Evolutionary conservation across 257 asterid species (phyloP).

Genomic region (Salvia hispanica): DNA sequence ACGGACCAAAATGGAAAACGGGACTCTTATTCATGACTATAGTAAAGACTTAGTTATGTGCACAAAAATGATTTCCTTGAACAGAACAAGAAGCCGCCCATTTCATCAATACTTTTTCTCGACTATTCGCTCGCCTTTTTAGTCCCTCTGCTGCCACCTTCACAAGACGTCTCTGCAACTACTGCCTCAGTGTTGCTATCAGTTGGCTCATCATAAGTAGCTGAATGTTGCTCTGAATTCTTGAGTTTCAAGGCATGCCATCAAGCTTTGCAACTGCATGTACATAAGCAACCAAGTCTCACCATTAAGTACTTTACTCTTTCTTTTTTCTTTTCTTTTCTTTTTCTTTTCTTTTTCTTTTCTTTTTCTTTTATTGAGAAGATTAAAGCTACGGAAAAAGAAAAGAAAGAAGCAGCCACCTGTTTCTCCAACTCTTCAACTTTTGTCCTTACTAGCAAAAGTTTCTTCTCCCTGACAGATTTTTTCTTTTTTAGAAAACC

Average conservation of each 20-base stretch:
- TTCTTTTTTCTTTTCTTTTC: too few relatives aligned
- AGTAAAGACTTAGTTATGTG: neutral
- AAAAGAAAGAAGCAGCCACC: too few relatives aligned
- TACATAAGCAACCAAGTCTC: conserved; percentile 4
- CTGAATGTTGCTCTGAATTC: conserved; percentile 38
- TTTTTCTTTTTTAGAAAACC: neutral
- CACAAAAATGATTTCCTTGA: neutral
- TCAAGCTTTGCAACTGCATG: conserved; percentile 59
- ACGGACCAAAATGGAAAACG: too few relatives aligned
- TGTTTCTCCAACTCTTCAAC: conserved; percentile 76
- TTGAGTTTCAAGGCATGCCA: conserved; percentile 57
- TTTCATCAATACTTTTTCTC: conserved; percentile 34
- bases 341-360: too few relatives aligned
- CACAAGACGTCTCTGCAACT: conserved; percentile 37
- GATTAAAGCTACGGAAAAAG: neutral
- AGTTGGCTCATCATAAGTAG: conserved; percentile 34
- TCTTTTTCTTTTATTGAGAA: neutral
- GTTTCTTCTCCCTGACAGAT: conserved; percentile 53
- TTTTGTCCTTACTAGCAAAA: conserved; percentile 51
- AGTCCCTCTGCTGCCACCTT: conserved; percentile 32
- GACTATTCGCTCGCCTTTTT: conserved; percentile 25
- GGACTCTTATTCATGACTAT: too few relatives aligned
- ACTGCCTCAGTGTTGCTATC: conserved; percentile 23
- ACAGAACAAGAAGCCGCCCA: too few relatives aligned
- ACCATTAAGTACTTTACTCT: neutral